Conservation (phyloP, 768 basidiomycete genomes). For the Suillus luteus region DNA sequence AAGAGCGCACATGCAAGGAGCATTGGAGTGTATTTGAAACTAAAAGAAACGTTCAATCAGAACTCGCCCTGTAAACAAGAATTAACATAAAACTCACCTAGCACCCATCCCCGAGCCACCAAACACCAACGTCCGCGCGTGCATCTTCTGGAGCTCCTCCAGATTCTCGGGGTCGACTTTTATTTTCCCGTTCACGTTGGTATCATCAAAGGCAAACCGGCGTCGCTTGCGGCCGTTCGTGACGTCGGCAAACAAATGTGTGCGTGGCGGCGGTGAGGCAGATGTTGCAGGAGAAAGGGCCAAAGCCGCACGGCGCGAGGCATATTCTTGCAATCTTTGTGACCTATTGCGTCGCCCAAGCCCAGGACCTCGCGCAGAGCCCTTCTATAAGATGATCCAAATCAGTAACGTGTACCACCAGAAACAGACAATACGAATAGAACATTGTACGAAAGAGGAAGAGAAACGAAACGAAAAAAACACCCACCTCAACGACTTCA, state of each 20-base stretch:
- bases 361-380: slow-evolving; percentile 53
- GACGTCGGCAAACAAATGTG: slow-evolving; percentile 25
- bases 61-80: neutral
- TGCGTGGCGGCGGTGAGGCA: slow-evolving; percentile 30
- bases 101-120: slow-evolving; percentile 40
- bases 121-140: slow-evolving; percentile 51
- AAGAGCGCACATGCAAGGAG: slow-evolving; percentile 48
- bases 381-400: slow-evolving; percentile 40
- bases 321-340: slow-evolving; percentile 69
- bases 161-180: slow-evolving; percentile 28
- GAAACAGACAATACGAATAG: neutral
- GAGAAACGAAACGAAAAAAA: slow-evolving; percentile 8
- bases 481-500: slow-evolving; percentile 62
- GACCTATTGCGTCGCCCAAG: slow-evolving; percentile 60
- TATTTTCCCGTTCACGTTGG: slow-evolving; percentile 22
- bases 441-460: slow-evolving; percentile 8
- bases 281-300: slow-evolving; percentile 25
- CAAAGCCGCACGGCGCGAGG: slow-evolving; percentile 53
- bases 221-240: slow-evolving; percentile 38
- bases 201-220: slow-evolving; percentile 25
- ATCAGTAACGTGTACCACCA: neutral
- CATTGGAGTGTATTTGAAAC: slow-evolving; percentile 55
- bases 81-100: slow-evolving; percentile 40
- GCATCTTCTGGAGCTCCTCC: slow-evolving; percentile 44
- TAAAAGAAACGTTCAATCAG: slow-evolving; percentile 22